Percentiles rank a stretch among this genome's conserved stretches.
These are phyloP conservation scores for Closterium sp. DNA, from an alignment of 139 green algal species.

Conservation along the genomic window DNA sequence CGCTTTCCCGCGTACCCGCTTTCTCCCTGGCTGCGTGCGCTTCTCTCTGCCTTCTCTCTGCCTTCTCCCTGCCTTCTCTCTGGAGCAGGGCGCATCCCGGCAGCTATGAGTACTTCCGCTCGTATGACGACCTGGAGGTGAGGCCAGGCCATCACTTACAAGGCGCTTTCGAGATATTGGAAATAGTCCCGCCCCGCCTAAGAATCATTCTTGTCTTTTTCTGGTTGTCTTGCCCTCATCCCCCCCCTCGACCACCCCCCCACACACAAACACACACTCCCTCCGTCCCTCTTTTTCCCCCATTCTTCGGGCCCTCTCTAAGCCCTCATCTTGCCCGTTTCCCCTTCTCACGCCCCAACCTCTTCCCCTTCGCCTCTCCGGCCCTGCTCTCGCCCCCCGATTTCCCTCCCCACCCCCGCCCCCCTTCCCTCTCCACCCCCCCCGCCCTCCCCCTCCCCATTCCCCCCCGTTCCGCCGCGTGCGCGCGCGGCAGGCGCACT, in stretches of 20 bases:
- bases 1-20: not conserved
- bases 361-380: not conserved
- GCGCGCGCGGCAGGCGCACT: slow-evolving; percentile 70
- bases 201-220: too few relatives aligned
- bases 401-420: not conserved
- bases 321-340: not conserved
- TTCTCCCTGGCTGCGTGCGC: too few relatives aligned
- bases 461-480: not conserved
- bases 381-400: too few relatives aligned
- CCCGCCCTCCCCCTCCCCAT: not conserved
- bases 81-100: slow-evolving; percentile 54
- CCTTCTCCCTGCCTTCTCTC: too few relatives aligned
- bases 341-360: not conserved
- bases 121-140: slow-evolving; percentile 62
- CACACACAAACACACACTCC: too few relatives aligned
- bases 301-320: not conserved
- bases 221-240: too few relatives aligned
- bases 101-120: slow-evolving; percentile 84
- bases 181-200: too few relatives aligned
- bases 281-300: too few relatives aligned
- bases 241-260: not conserved
- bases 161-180: too few relatives aligned
- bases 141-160: not conserved
- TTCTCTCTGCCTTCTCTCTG: too few relatives aligned
- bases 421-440: not conserved